Conservation (phyloP, 225 moss, liverwort and hornwort genomes). For the Marchantia paleacea region DNA sequence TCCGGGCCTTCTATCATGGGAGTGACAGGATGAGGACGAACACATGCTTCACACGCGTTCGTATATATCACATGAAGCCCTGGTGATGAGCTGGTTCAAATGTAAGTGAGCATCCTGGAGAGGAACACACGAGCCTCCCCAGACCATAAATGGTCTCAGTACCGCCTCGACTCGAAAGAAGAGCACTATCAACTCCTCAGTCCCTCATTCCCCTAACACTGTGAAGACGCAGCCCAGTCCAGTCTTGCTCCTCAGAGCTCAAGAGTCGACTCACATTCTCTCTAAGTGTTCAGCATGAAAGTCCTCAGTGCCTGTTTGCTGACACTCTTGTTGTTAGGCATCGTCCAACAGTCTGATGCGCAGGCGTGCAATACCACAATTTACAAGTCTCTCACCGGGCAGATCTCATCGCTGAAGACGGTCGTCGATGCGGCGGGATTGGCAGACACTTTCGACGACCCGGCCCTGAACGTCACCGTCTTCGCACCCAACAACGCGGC, state of each 20-base stretch:
- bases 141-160: not conserved
- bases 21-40: not conserved
- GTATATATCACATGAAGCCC: not conserved
- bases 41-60: not conserved
- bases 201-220: too few species aligned
- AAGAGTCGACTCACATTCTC: not conserved
- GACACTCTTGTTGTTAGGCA: not conserved
- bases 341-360: not conserved
- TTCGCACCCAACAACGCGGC: conserved; percentile 18
- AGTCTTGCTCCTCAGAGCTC: too few species aligned
- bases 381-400: not conserved
- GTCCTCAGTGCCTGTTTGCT: not conserved
- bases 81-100: not conserved
- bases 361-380: not conserved
- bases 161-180: too few species aligned
- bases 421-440: not conserved
- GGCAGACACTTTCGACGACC: not conserved
- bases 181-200: too few species aligned
- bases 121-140: too few species aligned
- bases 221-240: too few species aligned
- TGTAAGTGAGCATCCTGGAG: too few species aligned
- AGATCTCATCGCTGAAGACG: not conserved
- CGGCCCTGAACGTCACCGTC: not conserved
- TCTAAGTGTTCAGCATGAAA: not conserved
- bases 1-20: not conserved